Base-by-base conservation (phyloP, 1,284 basidiomycete species). In the Trichosporon faecale region DNA sequence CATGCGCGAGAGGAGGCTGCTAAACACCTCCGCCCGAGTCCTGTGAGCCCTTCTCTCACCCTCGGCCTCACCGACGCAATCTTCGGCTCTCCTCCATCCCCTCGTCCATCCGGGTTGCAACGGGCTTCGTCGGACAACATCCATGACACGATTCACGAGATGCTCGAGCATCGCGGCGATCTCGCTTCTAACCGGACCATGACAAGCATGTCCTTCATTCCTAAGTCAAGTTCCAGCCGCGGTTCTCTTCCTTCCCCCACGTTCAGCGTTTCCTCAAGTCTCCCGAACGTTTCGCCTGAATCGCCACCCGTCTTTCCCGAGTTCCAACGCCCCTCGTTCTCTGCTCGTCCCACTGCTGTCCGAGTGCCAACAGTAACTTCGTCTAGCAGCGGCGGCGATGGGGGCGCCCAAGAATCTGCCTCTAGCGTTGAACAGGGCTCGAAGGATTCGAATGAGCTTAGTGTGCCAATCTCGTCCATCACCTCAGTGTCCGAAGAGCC, bases 81-180 rank as follows among this genome's bases (percentile, higher is more conserved):
- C 12, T 37, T 35, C 31, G 21, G n/a, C 55, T 1, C 40, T 25
- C 49, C 49, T 8, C 49, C 49, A 16, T 25, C 44, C 3, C 14
- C 57, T 7, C 57, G 57, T 8, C 44, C 65, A 14, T 14, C 29
- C 16, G 44, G 31, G 9, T 9, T 33, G 21, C 46, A 69, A 44
- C 69, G 33, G 16, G n/a, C 67, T 63, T 60, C 23, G 57, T 44
- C 67, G n/a, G 49, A 66, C 23, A 27, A 29, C 18, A 33, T 61
- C 18, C 57, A 61, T 29, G 57, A 31, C 27, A 31, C 73, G 1
- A 77, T 77, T 23, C 70, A 75, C 9, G 72, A 76, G 31, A 67
- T 77, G 71, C 64, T 77, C 18, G 69, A 74, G 57, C 69, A 75
- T 55, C 57, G 57, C 18, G 57, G 57, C 9, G 57, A 61, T 14